Evolutionary conservation across 805 yeast genomes (phyloP), one percentile per base, ranked within the genome.

Genomic region (Saturnispora sekii): DNA sequence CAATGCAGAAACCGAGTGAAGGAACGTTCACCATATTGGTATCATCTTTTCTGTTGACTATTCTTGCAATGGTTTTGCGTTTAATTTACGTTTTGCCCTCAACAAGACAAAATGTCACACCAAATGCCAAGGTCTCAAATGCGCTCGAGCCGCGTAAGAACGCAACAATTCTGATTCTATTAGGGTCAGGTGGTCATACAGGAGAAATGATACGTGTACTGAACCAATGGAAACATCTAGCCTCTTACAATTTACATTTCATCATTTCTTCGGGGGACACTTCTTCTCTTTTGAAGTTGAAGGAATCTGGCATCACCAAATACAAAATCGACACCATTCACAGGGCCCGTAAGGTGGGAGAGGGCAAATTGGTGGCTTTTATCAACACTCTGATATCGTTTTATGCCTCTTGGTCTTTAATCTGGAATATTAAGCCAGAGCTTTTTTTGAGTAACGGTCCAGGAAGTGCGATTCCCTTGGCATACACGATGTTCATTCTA

Each of bases 151-250:
- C 8, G 26, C 26, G 16, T 32, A 38, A 26, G 38, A 31, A 35
- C 10, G 15, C 18, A 36, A n/a, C 33, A 16, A 21, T 35, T 28
- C 31, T 17, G 42, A 66, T 84, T 0, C 69, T 87, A n/a, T 64
- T 90, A 10, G 97, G 97, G 0, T 87, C 96, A 0, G 98, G 98
- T 2, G 97, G 97, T 2, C 97, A 88, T 56, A 88, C 97, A 0
- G 97, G 96, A 1, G 97, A 90, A 61, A 86, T 90, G 94, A 60
- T 89, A n/a, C 67, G 89, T 21, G 67, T 90, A 14, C 59, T 86
- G 9, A 48, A 57, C 5, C 67, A 68, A 33, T 63, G 73, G 38
- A 56, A 66, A 17, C 45, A 46, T 4, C 32, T 54, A 1, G 48
- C 44, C 9, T 21, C 62, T n/a, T 29, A 66, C 26, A 43, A 50